Percentiles rank a stretch among this genome's conserved stretches.
These are phyloP conservation scores for Achaetomium macrosporum DNA, from an alignment of 2,329 filamentous ascomycete genomes.

Conservation along the genomic window DNA sequence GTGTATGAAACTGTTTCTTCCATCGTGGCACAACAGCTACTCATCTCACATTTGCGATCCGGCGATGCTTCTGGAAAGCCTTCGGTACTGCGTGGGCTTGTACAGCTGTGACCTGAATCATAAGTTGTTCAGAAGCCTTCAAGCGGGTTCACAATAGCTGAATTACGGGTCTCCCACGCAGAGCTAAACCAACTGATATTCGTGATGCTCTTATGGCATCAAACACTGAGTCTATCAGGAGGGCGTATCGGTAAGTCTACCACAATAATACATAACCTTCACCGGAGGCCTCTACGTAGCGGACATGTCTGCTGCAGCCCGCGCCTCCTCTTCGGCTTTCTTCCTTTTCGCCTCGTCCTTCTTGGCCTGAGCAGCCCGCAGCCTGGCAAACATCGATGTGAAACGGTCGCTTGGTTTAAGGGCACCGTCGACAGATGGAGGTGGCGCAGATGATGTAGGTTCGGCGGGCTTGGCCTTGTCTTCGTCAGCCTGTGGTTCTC, in stretches of 20 bases:
- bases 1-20: too few species aligned
- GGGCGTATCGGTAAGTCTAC: conserved; percentile 7
- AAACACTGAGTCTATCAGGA: not conserved
- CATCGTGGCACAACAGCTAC: too few species aligned
- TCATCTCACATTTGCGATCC: too few species aligned
- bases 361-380: conserved; percentile 53
- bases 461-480: conserved; percentile 20
- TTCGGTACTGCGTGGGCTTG: too few species aligned
- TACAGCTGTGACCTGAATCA: too few species aligned
- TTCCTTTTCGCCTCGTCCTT: conserved; percentile 42
- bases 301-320: conserved; percentile 11
- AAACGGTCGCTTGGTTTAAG: conserved; percentile 18
- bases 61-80: too few species aligned
- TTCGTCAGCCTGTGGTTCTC: conserved; percentile 34
- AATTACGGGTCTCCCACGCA: too few species aligned
- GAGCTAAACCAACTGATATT: too few species aligned
- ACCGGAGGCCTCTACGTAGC: not conserved
- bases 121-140: too few species aligned
- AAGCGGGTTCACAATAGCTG: too few species aligned
- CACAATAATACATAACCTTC: not conserved
- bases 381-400: conserved; percentile 46
- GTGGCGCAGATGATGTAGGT: not conserved
- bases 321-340: conserved; percentile 37
- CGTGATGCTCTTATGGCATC: too few species aligned
- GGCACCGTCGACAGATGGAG: not conserved